Evolutionary conservation across 352 stramenopile genomes (phyloP), one percentile per base, ranked within the genome.

Genomic region (Phytophthora vignae): DNA sequence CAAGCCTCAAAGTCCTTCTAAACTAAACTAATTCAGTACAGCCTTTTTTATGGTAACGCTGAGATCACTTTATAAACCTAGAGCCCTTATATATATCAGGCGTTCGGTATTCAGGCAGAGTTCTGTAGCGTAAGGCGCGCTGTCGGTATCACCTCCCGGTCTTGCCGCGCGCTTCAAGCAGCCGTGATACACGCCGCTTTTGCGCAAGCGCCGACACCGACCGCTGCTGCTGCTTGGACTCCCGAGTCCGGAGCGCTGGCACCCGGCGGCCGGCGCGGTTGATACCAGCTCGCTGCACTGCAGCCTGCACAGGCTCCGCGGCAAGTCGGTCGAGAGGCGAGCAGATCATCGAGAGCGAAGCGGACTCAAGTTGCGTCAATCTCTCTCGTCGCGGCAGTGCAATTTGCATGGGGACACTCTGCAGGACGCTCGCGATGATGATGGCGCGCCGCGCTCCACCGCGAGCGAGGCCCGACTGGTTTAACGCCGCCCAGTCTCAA

Each of bases 401-500:
- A 17, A 44, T 17, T 17, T 4, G 40, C 40, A 49, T 49, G 40
- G 15, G 40, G 40, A 49, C 40, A 49, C 40, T 49, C 40, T 49
- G 40, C 40, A 49, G 40, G 40, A 49, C 22, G 21, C 49, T 62
- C 46, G 42, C 21, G 22, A 36, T 70, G 61, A 69, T 74, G 60
- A 69, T 69, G 67, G n/a, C n/a, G n/a, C n/a, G n/a, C n/a, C n/a
- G n/a, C n/a, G n/a, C n/a, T n/a, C n/a, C n/a, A n/a, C n/a, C 25
- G 49, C 25, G 56, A 61, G 55, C 42, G 14, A 54, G 33, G 22
- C 49, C 5, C 36, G 53, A 22, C 17, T 53, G 29, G 29, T 57
- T 46, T 56, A 54, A 55, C 58, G 42, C 29, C 36, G 42, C n/a
- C 49, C 15, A n/a, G 54, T 69, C 61, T 64, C 61, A 69, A 54